These are phyloP conservation scores for Postia placenta DNA, from an alignment of 768 basidiomycete species.

Conservation along the genomic window DNA sequence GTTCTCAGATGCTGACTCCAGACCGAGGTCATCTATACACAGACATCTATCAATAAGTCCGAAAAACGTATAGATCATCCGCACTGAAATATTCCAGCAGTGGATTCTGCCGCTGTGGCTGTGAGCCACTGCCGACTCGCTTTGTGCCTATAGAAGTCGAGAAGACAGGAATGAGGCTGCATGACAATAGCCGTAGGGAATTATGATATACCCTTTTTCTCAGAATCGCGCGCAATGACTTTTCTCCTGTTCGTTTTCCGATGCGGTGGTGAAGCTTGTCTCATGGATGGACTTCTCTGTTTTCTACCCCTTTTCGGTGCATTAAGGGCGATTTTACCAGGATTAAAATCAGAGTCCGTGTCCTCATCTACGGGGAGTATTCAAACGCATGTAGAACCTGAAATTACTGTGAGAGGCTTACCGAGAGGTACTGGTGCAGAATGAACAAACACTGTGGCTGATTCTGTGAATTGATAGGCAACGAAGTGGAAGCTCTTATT, in stretches of 20 bases:
- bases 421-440: conserved; percentile 33
- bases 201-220: too few relatives aligned
- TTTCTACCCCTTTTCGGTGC: conserved; percentile 24
- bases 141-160: too few relatives aligned
- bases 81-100: conserved; percentile 22
- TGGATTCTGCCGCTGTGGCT: conserved; percentile 17
- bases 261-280: neutral
- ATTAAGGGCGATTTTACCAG: too few relatives aligned
- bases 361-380: conserved; percentile 24
- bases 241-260: conserved; percentile 6
- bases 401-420: conserved; percentile 5
- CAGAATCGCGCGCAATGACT: neutral
- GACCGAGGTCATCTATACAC: conserved; percentile 14
- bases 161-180: too few relatives aligned
- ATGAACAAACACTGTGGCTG: conserved; percentile 2
- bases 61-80: conserved; percentile 1
- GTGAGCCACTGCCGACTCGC: too few relatives aligned
- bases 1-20: conserved; percentile 8
- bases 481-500: too few relatives aligned
- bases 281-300: neutral
- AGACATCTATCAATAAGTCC: neutral
- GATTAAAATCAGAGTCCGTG: conserved; percentile 43
- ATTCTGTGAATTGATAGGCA: neutral
- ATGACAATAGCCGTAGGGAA: too few relatives aligned
- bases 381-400: neutral